Percentiles rank a stretch among this genome's conserved stretches.
Conservation (phyloP, 768 basidiomycete species). For the Xerocomus spinulosus region DNA sequence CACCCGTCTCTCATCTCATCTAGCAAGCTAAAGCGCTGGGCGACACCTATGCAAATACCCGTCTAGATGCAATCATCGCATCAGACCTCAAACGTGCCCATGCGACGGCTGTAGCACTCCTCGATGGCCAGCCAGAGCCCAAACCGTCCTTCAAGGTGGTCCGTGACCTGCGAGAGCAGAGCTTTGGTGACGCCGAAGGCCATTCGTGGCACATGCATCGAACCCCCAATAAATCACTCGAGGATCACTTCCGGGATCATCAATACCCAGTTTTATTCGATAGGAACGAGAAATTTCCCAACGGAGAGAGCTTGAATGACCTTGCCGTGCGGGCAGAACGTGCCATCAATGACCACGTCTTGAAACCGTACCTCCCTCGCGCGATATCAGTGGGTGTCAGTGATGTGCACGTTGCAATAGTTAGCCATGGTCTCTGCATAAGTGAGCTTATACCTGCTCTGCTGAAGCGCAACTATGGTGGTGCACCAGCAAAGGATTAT, state of each 20-base stretch:
- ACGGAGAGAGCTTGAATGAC: constrained; percentile 69
- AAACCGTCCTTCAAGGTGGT: constrained; percentile 47
- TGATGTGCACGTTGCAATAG: constrained; percentile 54
- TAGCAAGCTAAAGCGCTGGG: constrained; percentile 67
- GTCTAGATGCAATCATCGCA: constrained; percentile 55
- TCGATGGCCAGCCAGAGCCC: constrained; percentile 42
- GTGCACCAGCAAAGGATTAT: constrained; percentile 30
- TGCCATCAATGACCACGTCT: constrained; percentile 47
- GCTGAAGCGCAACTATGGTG: constrained; percentile 38
- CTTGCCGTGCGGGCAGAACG: constrained; percentile 50
- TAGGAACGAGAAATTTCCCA: constrained; percentile 54
- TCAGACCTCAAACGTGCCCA: constrained; percentile 64
- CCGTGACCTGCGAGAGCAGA: constrained; percentile 57
- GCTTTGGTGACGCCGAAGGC: constrained; percentile 70
- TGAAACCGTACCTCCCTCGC: constrained; percentile 48
- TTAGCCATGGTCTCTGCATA: constrained; percentile 76
- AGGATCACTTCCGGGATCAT: constrained; percentile 48
- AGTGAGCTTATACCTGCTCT: constrained; percentile 53
- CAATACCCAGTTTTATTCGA: constrained; percentile 47
- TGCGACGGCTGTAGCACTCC: constrained; percentile 56
- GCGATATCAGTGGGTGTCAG: constrained; percentile 35
- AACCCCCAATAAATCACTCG: constrained; percentile 28
- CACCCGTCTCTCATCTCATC: background rate
- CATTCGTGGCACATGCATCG: constrained; percentile 37
- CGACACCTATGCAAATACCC: constrained; percentile 42